phyloP scores from a whole-genome alignment of 495 filamentous ascomycete genomes.

The Tuber umbilicatum region DNA sequence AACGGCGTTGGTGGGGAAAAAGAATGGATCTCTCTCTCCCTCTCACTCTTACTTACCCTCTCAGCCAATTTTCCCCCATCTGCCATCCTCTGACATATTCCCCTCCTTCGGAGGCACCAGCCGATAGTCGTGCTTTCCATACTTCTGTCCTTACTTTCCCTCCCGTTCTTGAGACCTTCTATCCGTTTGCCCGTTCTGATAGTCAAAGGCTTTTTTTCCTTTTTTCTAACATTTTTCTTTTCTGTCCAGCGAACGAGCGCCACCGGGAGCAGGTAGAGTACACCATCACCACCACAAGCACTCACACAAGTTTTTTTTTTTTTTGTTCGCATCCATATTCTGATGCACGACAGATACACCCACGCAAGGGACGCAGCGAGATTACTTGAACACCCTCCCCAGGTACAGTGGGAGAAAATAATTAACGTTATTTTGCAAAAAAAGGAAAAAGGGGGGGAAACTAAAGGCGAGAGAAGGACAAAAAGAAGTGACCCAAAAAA shows the following conservation, averaged over 20 bases:
- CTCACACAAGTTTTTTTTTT: background rate
- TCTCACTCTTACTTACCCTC: background rate
- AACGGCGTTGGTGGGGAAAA: background rate
- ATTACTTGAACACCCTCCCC: constrained; percentile 10
- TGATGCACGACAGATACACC: constrained; percentile 34
- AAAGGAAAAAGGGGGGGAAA: no score
- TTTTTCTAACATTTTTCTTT: background rate
- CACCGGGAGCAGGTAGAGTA: background rate
- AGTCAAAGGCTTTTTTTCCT: background rate
- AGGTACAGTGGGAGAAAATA: background rate
- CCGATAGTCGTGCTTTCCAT: background rate
- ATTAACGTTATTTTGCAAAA: background rate
- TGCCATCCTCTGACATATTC: background rate
- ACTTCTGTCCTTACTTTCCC: background rate
- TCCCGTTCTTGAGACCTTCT: background rate
- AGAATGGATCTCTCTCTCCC: background rate
- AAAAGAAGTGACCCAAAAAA: background rate
- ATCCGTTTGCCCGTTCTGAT: background rate
- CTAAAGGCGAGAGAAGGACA: background rate
- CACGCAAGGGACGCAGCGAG: constrained; percentile 27
- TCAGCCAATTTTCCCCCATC: background rate
- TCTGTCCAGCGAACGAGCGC: background rate
- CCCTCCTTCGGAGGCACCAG: background rate
- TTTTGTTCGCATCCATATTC: constrained; percentile 14
- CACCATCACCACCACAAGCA: background rate